Conservation (phyloP, 2,329 filamentous ascomycete species). For the Zymoseptoria pseudotritici region DNA sequence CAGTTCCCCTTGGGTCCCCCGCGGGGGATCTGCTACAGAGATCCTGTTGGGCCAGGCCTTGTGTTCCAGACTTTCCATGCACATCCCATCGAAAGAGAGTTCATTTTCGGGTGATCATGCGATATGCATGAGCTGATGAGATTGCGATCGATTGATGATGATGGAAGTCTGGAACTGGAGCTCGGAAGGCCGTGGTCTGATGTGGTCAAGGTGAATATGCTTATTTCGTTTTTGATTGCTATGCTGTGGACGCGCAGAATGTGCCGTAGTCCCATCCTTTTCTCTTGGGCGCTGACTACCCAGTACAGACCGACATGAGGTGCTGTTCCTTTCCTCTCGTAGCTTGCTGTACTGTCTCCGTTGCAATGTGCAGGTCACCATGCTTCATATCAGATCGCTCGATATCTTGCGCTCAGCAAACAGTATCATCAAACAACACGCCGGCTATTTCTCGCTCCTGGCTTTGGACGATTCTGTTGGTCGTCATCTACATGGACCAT, state of each 20-base stretch:
- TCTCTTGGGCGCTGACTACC: not conserved
- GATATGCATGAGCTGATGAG: not conserved
- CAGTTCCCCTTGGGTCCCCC: not conserved
- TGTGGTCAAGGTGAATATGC: not conserved
- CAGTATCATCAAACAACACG: not conserved
- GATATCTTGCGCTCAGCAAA: not conserved
- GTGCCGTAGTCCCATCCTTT: not conserved
- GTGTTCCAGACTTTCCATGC: not conserved
- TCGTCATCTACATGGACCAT: not conserved
- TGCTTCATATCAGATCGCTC: not conserved
- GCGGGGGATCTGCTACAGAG: not conserved
- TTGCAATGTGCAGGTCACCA: not conserved
- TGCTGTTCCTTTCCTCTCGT: not conserved
- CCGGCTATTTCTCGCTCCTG: not conserved
- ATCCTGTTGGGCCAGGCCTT: not conserved
- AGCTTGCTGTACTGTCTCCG: not conserved
- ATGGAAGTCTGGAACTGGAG: not conserved
- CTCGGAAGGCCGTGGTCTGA: not conserved
- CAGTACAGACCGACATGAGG: not conserved
- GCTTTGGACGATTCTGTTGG: not conserved
- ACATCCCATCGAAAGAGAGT: not conserved
- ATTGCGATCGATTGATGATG: not conserved
- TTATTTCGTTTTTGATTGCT: not conserved
- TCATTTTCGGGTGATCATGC: not conserved
- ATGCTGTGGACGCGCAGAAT: not conserved